phyloP scores from a whole-genome alignment of 306 rosid genomes.

The Dalbergia cochinchinensis region DNA sequence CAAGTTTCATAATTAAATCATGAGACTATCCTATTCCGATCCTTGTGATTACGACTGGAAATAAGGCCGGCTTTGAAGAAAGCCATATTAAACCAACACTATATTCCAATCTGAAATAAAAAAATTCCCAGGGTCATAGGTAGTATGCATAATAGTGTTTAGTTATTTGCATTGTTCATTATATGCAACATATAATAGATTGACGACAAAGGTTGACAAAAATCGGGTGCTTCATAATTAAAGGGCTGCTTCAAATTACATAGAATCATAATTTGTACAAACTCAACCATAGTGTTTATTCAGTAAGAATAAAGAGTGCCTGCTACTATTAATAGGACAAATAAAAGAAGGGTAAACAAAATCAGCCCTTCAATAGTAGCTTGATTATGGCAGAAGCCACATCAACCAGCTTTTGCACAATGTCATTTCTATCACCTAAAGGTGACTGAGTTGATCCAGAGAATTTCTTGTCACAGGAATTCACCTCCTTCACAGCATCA shows the following conservation, averaged over 20 bases:
- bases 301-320: not conserved
- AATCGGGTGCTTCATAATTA: not conserved
- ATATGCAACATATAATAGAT: not conserved
- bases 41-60: not conserved
- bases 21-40: not conserved
- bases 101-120: not conserved
- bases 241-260: slow-evolving; percentile 20
- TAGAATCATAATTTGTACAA: slow-evolving; percentile 4
- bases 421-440: slow-evolving; percentile 53
- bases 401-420: slow-evolving; percentile 58
- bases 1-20: not conserved
- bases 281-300: slow-evolving; percentile 4
- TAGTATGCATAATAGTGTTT: not conserved
- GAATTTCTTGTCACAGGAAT: slow-evolving; percentile 59
- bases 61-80: not conserved
- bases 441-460: slow-evolving; percentile 35
- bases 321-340: not conserved
- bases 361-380: slow-evolving; percentile 49
- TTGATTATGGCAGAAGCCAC: slow-evolving; percentile 63
- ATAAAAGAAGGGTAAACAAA: not conserved
- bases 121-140: not conserved
- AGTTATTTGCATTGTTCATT: too few relatives aligned
- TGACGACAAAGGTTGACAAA: not conserved
- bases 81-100: not conserved
- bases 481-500: slow-evolving; percentile 65